Evolutionary conservation across 2,329 filamentous ascomycete genomes (phyloP).

Genomic region (Amauroascus verrucosus): DNA sequence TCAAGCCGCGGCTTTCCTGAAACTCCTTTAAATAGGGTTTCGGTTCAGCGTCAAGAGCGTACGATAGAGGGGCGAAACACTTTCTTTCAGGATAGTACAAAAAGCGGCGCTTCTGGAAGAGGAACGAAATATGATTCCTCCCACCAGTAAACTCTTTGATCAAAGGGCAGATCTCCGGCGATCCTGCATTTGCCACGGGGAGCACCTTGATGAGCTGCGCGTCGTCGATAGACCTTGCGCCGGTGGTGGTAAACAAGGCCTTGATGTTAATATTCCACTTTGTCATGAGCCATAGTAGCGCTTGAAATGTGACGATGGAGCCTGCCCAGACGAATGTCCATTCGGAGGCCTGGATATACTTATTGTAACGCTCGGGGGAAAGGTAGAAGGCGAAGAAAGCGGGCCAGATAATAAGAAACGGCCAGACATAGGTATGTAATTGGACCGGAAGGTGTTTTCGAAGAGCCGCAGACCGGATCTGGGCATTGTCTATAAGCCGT

Average conservation of each 20-base stretch:
- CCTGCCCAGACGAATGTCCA: conserved; percentile 97
- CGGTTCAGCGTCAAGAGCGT: conserved; percentile 73
- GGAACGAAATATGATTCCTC: conserved; percentile 70
- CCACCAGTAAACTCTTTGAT: conserved; percentile 64
- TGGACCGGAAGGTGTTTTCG: conserved; percentile 74
- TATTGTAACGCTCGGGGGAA: conserved; percentile 71
- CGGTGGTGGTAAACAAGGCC: conserved; percentile 68
- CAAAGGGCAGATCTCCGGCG: conserved; percentile 76
- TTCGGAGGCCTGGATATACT: conserved; percentile 84
- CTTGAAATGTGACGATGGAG: conserved; percentile 76
- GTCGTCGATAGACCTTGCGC: conserved; percentile 57
- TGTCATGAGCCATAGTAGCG: conserved; percentile 86
- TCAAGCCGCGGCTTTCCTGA: conserved; percentile 68
- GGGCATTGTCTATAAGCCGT: conserved; percentile 79
- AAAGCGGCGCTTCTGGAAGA: conserved; percentile 97
- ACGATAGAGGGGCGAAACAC: conserved; percentile 71
- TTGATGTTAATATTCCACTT: conserved; percentile 92
- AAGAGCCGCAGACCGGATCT: conserved; percentile 79
- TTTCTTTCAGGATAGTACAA: conserved; percentile 63
- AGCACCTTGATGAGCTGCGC: conserved; percentile 87
- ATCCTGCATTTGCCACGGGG: conserved; percentile 77
- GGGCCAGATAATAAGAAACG: conserved; percentile 85
- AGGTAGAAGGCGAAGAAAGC: conserved; percentile 83
- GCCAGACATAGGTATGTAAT: conserved; percentile 85
- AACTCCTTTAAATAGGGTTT: conserved; percentile 69